A percentile compares a stretch with the other conserved stretches of the same genome.
Conservation (phyloP, 2,329 filamentous ascomycete genomes). For the Trichoderma atrobrunneum region DNA sequence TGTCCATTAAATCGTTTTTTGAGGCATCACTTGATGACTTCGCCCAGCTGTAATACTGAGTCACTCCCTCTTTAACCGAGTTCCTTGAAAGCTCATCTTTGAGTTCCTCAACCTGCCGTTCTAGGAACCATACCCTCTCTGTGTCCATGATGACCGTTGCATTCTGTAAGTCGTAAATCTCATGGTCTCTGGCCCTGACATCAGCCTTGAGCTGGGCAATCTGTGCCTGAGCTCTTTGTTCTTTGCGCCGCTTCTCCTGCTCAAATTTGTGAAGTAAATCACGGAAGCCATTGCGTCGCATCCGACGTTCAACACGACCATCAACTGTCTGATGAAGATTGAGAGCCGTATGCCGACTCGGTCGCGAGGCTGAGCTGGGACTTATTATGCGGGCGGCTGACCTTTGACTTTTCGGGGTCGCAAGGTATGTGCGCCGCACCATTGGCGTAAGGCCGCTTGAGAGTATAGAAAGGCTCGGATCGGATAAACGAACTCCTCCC, state of each 20-base stretch:
- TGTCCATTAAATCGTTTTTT: constrained; percentile 42
- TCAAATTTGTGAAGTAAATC: constrained; percentile 56
- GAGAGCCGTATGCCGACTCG: constrained; percentile 30
- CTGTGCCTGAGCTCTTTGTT: constrained; percentile 43
- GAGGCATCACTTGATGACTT: constrained; percentile 48
- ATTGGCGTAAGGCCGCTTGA: constrained; percentile 59
- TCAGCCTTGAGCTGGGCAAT: constrained; percentile 48
- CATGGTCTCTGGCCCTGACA: constrained; percentile 49
- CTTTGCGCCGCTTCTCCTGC: constrained; percentile 43
- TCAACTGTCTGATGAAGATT: constrained; percentile 55
- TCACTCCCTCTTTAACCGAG: constrained; percentile 24
- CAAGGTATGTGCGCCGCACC: constrained; percentile 50
- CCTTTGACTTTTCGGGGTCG: constrained; percentile 40
- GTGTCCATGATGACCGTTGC: constrained; percentile 50
- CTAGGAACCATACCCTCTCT: constrained; percentile 42
- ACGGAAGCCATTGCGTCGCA: constrained; percentile 55
- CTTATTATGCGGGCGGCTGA: constrained; percentile 42
- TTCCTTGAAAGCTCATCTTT: constrained; percentile 33
- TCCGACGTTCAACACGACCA: constrained; percentile 55
- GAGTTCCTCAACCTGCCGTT: constrained; percentile 39
- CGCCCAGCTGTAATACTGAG: constrained; percentile 48
- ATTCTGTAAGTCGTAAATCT: constrained; percentile 53
- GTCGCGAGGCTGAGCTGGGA: background rate
- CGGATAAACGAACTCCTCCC: constrained; percentile 58
- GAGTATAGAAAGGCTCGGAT: constrained; percentile 46